Conservation (phyloP, 495 filamentous ascomycete genomes). For the Neurospora sp. region DNA sequence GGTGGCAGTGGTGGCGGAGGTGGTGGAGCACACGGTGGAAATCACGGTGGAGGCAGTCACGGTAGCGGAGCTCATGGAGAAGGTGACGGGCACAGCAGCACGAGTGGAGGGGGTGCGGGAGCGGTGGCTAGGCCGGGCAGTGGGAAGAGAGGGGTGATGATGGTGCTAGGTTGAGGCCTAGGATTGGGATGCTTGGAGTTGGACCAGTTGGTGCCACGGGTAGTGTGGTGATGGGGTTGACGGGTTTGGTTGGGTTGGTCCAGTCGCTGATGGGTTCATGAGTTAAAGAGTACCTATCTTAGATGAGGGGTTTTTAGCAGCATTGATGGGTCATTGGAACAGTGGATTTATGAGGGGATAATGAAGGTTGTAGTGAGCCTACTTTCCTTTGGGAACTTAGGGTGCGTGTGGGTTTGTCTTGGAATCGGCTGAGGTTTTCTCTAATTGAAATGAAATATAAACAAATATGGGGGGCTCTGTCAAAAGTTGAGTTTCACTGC, state of each 20-base stretch:
- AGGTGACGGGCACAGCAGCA: background rate
- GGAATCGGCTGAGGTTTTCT: too few species aligned
- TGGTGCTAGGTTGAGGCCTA: background rate
- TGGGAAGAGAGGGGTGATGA: background rate
- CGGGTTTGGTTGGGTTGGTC: background rate
- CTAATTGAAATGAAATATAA: too few species aligned
- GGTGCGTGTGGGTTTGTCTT: too few species aligned
- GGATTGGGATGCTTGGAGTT: background rate
- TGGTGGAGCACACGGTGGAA: background rate
- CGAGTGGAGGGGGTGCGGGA: background rate
- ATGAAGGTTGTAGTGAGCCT: too few species aligned
- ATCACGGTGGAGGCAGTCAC: background rate
- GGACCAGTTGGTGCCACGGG: background rate
- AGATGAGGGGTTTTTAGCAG: too few species aligned
- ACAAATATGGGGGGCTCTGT: too few species aligned
- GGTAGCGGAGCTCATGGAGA: background rate
- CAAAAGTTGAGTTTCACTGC: too few species aligned
- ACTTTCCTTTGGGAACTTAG: too few species aligned
- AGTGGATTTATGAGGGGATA: too few species aligned
- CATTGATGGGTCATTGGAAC: too few species aligned
- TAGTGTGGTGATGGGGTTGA: background rate
- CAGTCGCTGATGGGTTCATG: background rate
- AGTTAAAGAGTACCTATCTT: background rate
- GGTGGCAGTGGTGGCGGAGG: background rate
- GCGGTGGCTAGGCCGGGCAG: background rate